Base-by-base conservation (phyloP, 2,329 filamentous ascomycete genomes). In the Pseudogymnoascus sp. region DNA sequence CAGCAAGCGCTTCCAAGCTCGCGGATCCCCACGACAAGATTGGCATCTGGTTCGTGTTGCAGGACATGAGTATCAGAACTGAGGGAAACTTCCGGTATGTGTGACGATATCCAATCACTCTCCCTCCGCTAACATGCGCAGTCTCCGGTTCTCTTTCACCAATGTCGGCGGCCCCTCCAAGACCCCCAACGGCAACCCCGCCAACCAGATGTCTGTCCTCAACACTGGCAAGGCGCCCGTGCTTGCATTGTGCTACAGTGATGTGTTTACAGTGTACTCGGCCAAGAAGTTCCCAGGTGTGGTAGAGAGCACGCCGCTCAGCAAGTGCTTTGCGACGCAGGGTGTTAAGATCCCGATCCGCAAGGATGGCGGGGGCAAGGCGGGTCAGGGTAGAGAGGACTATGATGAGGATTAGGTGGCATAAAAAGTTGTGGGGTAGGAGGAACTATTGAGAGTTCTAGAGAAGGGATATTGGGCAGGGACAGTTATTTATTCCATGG, bases 271-370 rank as follows among this genome's bases (percentile, higher is more conserved):
- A 60, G 94, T 99, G 30, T 97, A 88, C 75, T 96, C 90, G 2
- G 94, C 94, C 57, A 99, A 99, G 81, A 97, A 97, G 71, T 99
- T 99, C 74, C 94, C 94, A 0, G 94, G 94, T 39, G 94, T 99
- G 1, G 96, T 96, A 62, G 93, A 97, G 72, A 95, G 89, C 73
- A 99, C 94, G 0, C 76, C 85, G 3, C 77, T 97, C 15, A 97
- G 92, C 80, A 96, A 95, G 74, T 90, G 86, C 64, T 97, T 99
- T 75, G 93, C 94, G 3, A 81, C 84, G 1, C 94, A 99, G 71
- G 94, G 94, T 22, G 96, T 96, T 75, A 97, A 97, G 75, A 97
- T 97, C 22, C 93, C 93, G 0, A 97, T 97, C 60, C 80, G 93
- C 20, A 97, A 97, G 74, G 93, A 97, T 69, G 86, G 88, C 7